Base-by-base conservation (phyloP, 306 rosid genomes). In the Inga laurina region DNA sequence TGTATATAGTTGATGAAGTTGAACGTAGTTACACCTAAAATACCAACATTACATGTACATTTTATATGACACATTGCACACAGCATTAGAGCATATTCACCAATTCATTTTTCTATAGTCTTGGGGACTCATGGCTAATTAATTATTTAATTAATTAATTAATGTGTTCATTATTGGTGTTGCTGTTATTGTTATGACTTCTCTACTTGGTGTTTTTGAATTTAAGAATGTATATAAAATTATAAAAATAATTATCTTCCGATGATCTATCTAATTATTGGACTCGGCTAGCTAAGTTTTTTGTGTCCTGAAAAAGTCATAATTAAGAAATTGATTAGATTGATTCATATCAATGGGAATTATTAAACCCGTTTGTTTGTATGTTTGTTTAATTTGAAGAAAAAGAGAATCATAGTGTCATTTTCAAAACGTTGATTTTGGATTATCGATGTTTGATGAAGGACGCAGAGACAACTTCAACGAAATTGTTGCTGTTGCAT, bases 391-490 rank as follows among this genome's bases (percentile, higher is more conserved):
- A 59, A 37, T 44, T 59, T 45, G 21, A 62, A 74, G 30, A 27
- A 13, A 46, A 64, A 69, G 19, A 43, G 65, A 49, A 13, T 32
- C 30, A 46, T 34, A 13, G 54, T 4, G 75, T 75, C 68, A 4
- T 64, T 75, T 65, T 75, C 84, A 51, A 5, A 49, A 67, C 75
- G 8, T 51, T 41, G 8, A 35, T 75, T 46, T 49, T 49, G 32
- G n/a, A 65, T 65, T 75, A 22, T 59, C 0, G 2, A 82, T 46
- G 76, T 22, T 75, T 18, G 62, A 22, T 51, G 54, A 10, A 59
- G 30, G 75, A 21, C 68, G 6, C 35, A 51, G 13, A n/a, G 80
- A 82, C 84, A 82, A 65, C 24, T 48, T 65, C 80, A 77, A 82
- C 69, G 41, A 75, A 74, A 7, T 73, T 27, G 37, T 77, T 68